Evolutionary conservation across 306 rosid species (phyloP), one percentile per base, ranked within the genome.

Genomic region (Ceratonia siliqua): DNA sequence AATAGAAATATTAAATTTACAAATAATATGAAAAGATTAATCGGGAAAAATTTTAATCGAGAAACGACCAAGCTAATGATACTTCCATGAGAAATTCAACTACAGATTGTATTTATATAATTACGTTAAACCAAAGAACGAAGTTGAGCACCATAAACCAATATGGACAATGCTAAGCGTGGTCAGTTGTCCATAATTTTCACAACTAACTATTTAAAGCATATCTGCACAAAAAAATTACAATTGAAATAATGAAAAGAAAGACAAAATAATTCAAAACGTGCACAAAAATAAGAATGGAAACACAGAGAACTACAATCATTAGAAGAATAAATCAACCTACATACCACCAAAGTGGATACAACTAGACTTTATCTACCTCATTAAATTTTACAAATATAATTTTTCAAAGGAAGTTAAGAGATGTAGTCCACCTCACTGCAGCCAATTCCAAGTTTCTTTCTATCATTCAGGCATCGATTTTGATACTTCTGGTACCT

Each of bases 401-500:
- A 68, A 62, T 28, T 36, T 13, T 73, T 70, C 14, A 32, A 22
- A 70, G 42, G 55, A 74, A 35, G 55, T 36, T 65, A 57, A 75
- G 80, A 81, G 78, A 83, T 24, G 64, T 52, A 76, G 22, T 72
- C 82, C 80, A 94, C 99, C 99, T 94, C 96, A 76, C 99, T 92
- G 88, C 97, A 94, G 78, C 99, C 99, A 45, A 90, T 83, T 80
- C 99, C 99, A 85, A 90, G 87, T 80, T 94, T 90, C 92, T 90
- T 92, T 80, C 97, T 82, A 62, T 94, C 99, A 74, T 72, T 88
- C 79, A 94, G 87, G 89, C 97, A 90, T 69, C 90, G 83, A 72
- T 90, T 94, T 18, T 87, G 85, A 78, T 74, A 92, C 82, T 90
- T 92, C 73, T 87, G 74, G 83, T 92, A 94, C 94, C 99, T 94